Percentiles rank a stretch among this genome's conserved stretches.
Evolutionary conservation across 2,329 filamentous ascomycete genomes (phyloP).

Genomic region (Alternaria triticina): DNA sequence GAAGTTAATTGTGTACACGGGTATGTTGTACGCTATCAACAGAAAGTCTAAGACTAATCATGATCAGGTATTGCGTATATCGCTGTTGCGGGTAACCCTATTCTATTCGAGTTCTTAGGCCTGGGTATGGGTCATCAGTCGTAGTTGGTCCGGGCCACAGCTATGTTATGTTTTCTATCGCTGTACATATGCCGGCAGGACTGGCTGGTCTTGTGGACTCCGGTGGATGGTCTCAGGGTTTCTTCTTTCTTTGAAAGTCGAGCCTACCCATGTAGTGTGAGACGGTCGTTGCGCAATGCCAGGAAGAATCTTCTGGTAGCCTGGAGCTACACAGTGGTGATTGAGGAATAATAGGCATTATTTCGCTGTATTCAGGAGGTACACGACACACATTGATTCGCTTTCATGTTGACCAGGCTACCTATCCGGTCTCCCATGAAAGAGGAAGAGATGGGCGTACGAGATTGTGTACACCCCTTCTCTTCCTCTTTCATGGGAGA

Average conservation of each 20-base stretch:
- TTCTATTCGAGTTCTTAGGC: constrained; percentile 71
- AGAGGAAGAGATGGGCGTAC: too few species aligned
- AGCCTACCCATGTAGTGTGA: accelerated
- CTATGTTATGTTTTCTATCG: not conserved
- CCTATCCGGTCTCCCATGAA: not conserved
- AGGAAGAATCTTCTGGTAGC: not conserved
- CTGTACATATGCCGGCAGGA: not conserved
- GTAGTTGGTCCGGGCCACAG: not conserved
- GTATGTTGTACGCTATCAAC: constrained; percentile 57
- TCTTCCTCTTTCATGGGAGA: too few species aligned
- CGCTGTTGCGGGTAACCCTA: constrained; percentile 75
- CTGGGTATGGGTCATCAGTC: constrained; percentile 47
- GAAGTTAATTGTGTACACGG: constrained; percentile 92
- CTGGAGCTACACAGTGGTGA: not conserved
- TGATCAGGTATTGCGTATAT: constrained; percentile 80
- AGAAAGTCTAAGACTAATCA: not conserved
- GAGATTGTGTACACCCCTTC: too few species aligned
- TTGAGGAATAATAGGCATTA: not conserved
- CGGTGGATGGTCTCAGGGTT: not conserved
- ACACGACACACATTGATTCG: accelerated
- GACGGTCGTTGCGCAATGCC: accelerated
- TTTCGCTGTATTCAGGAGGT: not conserved
- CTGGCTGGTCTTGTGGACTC: not conserved
- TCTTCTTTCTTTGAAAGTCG: not conserved
- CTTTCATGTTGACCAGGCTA: not conserved